These are phyloP conservation scores for Mycena metata DNA, from an alignment of 768 basidiomycete genomes.

Conservation along the genomic window DNA sequence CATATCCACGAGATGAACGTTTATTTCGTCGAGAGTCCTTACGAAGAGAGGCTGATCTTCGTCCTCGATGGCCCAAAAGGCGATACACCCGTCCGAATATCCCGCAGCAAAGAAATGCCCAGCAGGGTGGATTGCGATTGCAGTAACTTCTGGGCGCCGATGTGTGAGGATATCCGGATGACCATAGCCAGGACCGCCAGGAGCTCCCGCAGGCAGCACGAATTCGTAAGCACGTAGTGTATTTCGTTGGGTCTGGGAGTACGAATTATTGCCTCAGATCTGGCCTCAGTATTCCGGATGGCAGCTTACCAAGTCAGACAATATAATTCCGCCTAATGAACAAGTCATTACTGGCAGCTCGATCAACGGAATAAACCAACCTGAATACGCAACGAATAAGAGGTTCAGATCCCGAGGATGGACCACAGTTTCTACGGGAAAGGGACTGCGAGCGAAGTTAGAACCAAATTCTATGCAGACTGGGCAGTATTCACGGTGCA, in stretches of 20 bases:
- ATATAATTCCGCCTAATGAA: constrained; percentile 68
- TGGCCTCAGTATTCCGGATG: background rate
- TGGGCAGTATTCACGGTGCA: constrained; percentile 51
- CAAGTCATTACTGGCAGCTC: constrained; percentile 9
- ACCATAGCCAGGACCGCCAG: constrained; percentile 78
- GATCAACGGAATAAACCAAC: constrained; percentile 50
- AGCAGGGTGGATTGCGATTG: constrained; percentile 79
- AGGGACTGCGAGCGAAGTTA: constrained; percentile 49
- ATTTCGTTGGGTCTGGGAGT: constrained; percentile 59
- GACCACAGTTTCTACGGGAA: constrained; percentile 71
- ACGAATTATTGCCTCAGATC: constrained; percentile 4
- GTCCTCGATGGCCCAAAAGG: constrained; percentile 88
- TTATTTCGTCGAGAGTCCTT: constrained; percentile 70
- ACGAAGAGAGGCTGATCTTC: constrained; percentile 82
- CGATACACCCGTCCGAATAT: constrained; percentile 84
- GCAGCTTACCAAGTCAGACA: constrained; percentile 68
- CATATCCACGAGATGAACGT: constrained; percentile 69
- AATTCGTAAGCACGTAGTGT: constrained; percentile 77
- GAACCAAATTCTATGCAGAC: constrained; percentile 6
- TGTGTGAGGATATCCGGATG: constrained; percentile 76
- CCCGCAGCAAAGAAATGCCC: constrained; percentile 85
- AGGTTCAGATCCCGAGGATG: constrained; percentile 83
- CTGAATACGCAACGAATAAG: constrained; percentile 81
- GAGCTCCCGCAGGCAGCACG: constrained; percentile 82
- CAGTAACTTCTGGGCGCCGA: constrained; percentile 77